These are phyloP conservation scores for Solanum habrochaites DNA, from an alignment of 257 asterid species.

Conservation along the genomic window DNA sequence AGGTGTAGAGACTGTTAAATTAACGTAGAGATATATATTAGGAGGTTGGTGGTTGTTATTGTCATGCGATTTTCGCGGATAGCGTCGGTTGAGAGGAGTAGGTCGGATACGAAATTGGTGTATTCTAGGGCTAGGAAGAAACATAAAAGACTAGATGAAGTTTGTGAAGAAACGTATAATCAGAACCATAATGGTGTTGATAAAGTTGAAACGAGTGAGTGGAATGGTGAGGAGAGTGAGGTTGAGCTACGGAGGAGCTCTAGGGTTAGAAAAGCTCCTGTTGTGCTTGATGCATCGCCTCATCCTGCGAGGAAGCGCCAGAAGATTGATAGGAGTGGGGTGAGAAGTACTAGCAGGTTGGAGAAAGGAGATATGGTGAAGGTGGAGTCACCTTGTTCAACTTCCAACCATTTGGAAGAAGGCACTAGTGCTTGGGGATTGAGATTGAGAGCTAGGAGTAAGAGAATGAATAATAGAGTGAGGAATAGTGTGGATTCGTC, in stretches of 20 bases:
- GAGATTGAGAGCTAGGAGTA: slow-evolving; percentile 58
- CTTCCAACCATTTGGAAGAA: slow-evolving; percentile 34
- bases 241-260: slow-evolving; percentile 63
- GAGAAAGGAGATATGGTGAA: slow-evolving; percentile 27
- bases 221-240: slow-evolving; percentile 31
- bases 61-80: slow-evolving; percentile 71
- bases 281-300: slow-evolving; percentile 89
- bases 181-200: slow-evolving; percentile 39
- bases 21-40: not conserved
- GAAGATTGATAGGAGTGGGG: slow-evolving; percentile 28
- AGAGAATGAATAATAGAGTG: slow-evolving; percentile 13
- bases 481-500: slow-evolving; percentile 21
- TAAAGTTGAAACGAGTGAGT: slow-evolving; percentile 19
- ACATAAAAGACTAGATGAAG: slow-evolving; percentile 76
- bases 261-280: slow-evolving; percentile 83
- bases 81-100: slow-evolving; percentile 33
- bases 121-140: slow-evolving; percentile 60
- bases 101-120: slow-evolving; percentile 42
- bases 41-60: slow-evolving; percentile 9
- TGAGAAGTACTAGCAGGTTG: slow-evolving; percentile 18
- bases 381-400: slow-evolving; percentile 24
- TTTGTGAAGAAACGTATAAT: slow-evolving; percentile 56
- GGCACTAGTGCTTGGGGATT: slow-evolving; percentile 38
- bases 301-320: slow-evolving; percentile 59
- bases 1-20: not conserved